Conservation (phyloP, 2,329 filamentous ascomycete genomes). For the Penicillium sp. region DNA sequence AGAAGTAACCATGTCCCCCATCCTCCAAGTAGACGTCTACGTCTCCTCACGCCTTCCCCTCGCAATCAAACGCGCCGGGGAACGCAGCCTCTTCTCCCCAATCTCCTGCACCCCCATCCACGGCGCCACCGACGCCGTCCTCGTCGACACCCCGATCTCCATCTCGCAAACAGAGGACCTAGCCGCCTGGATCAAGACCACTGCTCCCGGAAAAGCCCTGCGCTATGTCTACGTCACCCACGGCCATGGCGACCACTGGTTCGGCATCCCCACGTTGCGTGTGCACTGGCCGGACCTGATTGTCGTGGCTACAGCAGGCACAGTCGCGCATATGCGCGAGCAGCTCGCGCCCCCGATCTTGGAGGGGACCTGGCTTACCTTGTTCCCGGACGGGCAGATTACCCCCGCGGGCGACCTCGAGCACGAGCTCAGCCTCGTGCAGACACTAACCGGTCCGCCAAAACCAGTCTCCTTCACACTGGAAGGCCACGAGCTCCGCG, state of each 20-base stretch:
- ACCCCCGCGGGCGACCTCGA: background rate
- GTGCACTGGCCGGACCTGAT: background rate
- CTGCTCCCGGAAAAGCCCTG: background rate
- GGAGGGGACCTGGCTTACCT: background rate
- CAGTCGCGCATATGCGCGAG: background rate
- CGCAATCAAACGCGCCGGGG: background rate
- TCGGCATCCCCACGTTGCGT: background rate
- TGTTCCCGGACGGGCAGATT: background rate
- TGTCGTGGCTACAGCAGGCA: background rate
- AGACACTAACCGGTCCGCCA: too few species aligned
- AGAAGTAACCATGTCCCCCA: background rate
- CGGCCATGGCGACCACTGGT: background rate
- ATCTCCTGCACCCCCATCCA: constrained; percentile 32
- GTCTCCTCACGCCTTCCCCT: background rate
- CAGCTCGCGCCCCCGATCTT: background rate
- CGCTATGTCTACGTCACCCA: background rate
- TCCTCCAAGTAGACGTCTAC: background rate
- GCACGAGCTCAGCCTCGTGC: too few species aligned
- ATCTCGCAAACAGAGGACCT: constrained; percentile 37
- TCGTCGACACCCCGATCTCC: constrained; percentile 43
- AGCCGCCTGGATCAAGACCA: constrained; percentile 7
- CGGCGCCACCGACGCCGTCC: constrained; percentile 37
- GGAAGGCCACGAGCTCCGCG: background rate
- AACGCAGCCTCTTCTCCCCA: constrained; percentile 9
- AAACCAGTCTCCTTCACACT: background rate